Evolutionary conservation across 495 filamentous ascomycete species (phyloP).

Genomic region (Eremomyces bilateralis): DNA sequence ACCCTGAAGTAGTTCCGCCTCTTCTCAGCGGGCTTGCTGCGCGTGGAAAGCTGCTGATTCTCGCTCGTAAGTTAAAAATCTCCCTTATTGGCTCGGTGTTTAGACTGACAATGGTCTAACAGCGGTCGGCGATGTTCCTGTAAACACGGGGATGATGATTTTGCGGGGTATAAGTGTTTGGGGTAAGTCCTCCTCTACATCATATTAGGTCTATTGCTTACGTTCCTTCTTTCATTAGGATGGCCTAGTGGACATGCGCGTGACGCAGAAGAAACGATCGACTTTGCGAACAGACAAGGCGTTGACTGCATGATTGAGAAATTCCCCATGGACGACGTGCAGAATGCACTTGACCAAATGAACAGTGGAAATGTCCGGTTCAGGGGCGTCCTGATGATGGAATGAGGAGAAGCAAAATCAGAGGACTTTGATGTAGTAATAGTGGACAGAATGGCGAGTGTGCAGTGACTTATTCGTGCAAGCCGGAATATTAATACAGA

Average conservation of each 20-base stretch:
- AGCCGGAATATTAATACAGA: no score
- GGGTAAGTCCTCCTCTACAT: no score
- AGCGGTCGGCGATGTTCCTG: slow-evolving; percentile 28
- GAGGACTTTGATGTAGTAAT: no score
- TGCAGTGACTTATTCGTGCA: no score
- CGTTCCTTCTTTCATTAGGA: no score
- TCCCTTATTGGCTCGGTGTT: neutral
- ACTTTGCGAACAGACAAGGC: slow-evolving; percentile 32
- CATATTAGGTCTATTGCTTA: no score
- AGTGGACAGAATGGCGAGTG: no score
- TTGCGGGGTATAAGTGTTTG: slow-evolving; percentile 28
- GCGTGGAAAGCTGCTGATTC: slow-evolving; percentile 35
- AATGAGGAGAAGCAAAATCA: no score
- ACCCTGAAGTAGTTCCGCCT: slow-evolving; percentile 27
- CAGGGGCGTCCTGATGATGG: slow-evolving; percentile 27
- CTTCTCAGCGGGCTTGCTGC: slow-evolving; percentile 33
- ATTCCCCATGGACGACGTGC: slow-evolving; percentile 33
- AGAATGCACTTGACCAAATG: slow-evolving; percentile 27
- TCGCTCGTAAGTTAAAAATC: slow-evolving; percentile 24
- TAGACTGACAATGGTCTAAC: slow-evolving; percentile 5
- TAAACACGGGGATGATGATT: slow-evolving; percentile 29
- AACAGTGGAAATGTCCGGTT: slow-evolving; percentile 23
- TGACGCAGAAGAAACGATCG: slow-evolving; percentile 44
- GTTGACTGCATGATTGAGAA: slow-evolving; percentile 43
- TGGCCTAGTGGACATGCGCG: slow-evolving; percentile 41